Evolutionary conservation across 768 basidiomycete species (phyloP), one percentile per base, ranked within the genome.

Genomic region (Suillus weaverae): DNA sequence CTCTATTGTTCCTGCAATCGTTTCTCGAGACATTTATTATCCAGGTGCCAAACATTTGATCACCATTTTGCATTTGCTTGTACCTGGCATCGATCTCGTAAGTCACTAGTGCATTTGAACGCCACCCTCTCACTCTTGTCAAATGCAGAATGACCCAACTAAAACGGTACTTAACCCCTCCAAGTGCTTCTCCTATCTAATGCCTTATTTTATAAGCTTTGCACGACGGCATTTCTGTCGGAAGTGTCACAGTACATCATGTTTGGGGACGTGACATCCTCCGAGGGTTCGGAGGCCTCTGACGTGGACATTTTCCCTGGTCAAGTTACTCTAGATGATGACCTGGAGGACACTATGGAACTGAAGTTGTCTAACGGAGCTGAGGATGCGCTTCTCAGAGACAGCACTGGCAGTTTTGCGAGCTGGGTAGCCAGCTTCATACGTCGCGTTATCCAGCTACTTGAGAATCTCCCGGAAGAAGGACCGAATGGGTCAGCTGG

Each of bases 381-480:
- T 64, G 92, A 94, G 72, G 90, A 95, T 74, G 83, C 81, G 0
- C 72, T 90, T 43, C 77, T 95, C 9, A 84, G 85, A 73, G 87
- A 91, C 64, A 85, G 88, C 26, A 92, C 92, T 18, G 84, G 86
- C 3, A 85, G 84, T 41, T 92, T 94, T 70, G 86, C 91, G 1
- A 90, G 90, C 69, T 94, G 94, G 94, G 82, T 95, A 8, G 82
- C 89, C n/a, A 87, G 82, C 67, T 92, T 95, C 74, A 82, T 95
- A 63, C 85, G 88, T 6, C 80, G 91, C 54, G 89, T 95, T 11
- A 88, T 95, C 39, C 84, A 89, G 62, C 78, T 95, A 6, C 85
- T 95, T 65, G 91, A 93, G 74, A 94, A 94, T 70, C 80, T 96
- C 22, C 93, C 94, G 0, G 93, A 95, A 64, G 93, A 95, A 75